phyloP scores from a whole-genome alignment of 768 basidiomycete species.

The Xerocomus spinulosus region DNA sequence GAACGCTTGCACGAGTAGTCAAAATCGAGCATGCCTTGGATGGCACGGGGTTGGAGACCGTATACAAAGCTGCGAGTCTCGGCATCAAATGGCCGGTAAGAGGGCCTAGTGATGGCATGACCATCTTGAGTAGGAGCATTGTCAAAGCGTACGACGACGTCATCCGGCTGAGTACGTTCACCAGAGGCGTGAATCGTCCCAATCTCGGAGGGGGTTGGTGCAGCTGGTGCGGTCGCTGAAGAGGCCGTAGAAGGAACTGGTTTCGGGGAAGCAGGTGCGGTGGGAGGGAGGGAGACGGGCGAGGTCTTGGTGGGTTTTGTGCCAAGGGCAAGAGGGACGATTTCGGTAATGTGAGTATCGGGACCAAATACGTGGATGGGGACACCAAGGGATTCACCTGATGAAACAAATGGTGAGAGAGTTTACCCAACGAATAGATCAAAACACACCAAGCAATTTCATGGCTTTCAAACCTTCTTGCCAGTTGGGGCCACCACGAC shows the following conservation, averaged over 20 bases:
- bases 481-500: constrained; percentile 98
- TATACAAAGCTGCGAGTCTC: constrained; percentile 96
- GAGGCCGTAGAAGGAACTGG: constrained; percentile 19
- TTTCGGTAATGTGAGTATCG: constrained; percentile 97
- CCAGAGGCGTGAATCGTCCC: constrained; percentile 76
- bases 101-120: constrained; percentile 52
- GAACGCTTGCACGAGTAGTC: constrained; percentile 96
- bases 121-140: constrained; percentile 24
- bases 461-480: constrained; percentile 99
- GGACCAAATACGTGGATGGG: constrained; percentile 97
- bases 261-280: constrained; percentile 44
- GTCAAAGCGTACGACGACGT: constrained; percentile 90
- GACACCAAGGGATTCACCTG: constrained; percentile 88
- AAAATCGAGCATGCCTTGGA: constrained; percentile 98
- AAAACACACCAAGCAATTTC: constrained; percentile 68
- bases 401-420: not conserved
- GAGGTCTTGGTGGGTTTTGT: constrained; percentile 37
- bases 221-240: constrained; percentile 30
- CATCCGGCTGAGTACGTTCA: constrained; percentile 76
- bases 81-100: constrained; percentile 89
- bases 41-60: constrained; percentile 97
- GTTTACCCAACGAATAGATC: not conserved
- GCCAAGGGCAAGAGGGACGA: constrained; percentile 97
- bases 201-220: constrained; percentile 44
- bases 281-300: constrained; percentile 38